Evolutionary conservation across 148 eudicot genomes (phyloP).

Genomic region (Rhododendron vialii): DNA sequence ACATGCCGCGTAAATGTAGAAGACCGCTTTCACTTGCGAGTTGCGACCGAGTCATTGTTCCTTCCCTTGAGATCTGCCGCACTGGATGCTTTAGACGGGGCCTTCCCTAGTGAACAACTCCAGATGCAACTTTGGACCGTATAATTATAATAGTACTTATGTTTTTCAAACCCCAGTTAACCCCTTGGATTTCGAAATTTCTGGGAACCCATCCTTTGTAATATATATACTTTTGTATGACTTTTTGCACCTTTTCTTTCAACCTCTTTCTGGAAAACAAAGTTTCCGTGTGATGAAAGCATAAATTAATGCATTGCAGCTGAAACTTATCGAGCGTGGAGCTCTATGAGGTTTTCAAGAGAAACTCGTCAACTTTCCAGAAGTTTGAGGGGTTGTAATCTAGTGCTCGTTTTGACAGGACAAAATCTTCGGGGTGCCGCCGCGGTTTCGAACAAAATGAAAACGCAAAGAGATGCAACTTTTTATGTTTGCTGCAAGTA

Average conservation of each 20-base stretch:
- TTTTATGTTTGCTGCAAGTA: neutral
- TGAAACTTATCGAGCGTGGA: neutral
- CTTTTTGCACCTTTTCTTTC: neutral
- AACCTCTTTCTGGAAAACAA: neutral
- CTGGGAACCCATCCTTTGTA: neutral
- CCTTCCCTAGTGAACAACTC: neutral
- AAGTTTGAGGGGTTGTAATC: neutral
- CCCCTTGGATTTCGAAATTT: neutral
- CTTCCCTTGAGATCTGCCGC: slow-evolving; percentile 10
- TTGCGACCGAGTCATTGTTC: neutral
- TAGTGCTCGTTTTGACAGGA: neutral
- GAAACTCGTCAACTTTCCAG: neutral
- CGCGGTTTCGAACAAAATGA: neutral
- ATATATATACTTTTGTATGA: neutral
- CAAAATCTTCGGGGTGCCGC: neutral
- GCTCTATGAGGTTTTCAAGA: neutral
- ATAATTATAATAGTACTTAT: neutral
- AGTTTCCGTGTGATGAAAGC: neutral
- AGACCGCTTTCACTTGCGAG: neutral
- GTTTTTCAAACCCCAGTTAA: neutral
- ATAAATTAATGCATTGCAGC: neutral
- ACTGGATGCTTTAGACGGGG: neutral
- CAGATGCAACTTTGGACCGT: neutral
- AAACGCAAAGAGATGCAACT: neutral
- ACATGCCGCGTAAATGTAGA: neutral